Evolutionary conservation across 2,329 filamentous ascomycete species (phyloP).

Genomic region (Didymella pomorum): DNA sequence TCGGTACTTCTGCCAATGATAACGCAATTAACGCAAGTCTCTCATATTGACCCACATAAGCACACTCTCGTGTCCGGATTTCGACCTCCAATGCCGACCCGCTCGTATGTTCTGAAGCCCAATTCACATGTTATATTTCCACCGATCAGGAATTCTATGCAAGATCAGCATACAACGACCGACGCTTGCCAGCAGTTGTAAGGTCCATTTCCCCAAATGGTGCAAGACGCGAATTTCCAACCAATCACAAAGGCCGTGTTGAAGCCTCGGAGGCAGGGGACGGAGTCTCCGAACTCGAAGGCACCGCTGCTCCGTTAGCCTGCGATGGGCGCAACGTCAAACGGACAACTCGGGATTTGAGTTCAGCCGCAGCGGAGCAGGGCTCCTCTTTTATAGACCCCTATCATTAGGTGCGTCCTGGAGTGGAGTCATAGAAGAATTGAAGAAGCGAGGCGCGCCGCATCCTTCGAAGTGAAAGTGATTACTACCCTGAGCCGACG

Average conservation of each 20-base stretch:
- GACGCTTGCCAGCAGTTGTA: conserved; percentile 8
- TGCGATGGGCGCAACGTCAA: conserved; percentile 14
- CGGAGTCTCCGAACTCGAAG: conserved; percentile 23
- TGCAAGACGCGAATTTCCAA: not conserved
- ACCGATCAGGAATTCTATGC: conserved; percentile 1
- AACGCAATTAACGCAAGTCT: not conserved
- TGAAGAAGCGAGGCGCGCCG: conserved; percentile 2
- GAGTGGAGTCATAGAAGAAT: not conserved
- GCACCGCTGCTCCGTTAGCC: conserved; percentile 6
- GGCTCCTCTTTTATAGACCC: conserved; percentile 9
- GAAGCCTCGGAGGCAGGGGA: conserved; percentile 11
- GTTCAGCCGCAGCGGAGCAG: conserved; percentile 12
- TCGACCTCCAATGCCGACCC: not conserved
- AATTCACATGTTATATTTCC: not conserved
- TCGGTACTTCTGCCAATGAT: not conserved
- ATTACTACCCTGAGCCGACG: conserved; percentile 3
- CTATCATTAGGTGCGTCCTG: not conserved
- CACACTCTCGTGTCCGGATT: not conserved
- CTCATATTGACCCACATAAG: not conserved
- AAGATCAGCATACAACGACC: not conserved
- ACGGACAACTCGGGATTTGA: not conserved
- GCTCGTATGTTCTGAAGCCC: not conserved
- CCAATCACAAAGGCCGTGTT: conserved; percentile 11
- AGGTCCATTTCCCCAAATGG: conserved; percentile 1
- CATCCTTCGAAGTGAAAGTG: not conserved